These are phyloP conservation scores for Tolypocladium paradoxum DNA, from an alignment of 2,329 filamentous ascomycete genomes.

Conservation along the genomic window DNA sequence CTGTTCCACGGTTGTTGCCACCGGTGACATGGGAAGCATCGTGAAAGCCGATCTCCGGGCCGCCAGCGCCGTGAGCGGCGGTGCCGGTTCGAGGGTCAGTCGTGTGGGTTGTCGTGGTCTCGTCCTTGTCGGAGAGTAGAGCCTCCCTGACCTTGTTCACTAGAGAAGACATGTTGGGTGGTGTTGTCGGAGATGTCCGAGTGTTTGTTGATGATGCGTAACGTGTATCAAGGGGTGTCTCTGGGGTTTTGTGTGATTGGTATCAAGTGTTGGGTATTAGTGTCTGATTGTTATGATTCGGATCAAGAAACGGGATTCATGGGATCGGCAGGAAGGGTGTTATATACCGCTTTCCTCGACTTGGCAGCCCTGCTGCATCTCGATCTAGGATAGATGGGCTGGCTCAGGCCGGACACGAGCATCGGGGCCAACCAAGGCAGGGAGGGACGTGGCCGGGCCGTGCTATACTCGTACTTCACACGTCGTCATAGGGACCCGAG, in stretches of 20 bases:
- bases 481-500: background rate
- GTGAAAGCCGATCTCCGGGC: constrained; percentile 10
- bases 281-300: background rate
- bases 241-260: background rate
- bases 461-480: background rate
- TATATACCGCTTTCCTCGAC: background rate
- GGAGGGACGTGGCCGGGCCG: background rate
- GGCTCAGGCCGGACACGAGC: background rate
- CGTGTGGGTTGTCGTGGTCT: constrained; percentile 25
- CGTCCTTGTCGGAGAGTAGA: constrained; percentile 31
- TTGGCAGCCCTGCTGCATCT: background rate
- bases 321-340: background rate
- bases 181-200: background rate
- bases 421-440: background rate
- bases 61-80: constrained; percentile 22
- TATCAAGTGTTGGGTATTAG: background rate
- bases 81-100: constrained; percentile 40
- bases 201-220: constrained; percentile 2
- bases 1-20: constrained; percentile 9
- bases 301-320: background rate
- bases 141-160: constrained; percentile 51
- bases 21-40: constrained; percentile 25
- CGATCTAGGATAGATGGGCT: background rate
- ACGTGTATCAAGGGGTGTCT: background rate
- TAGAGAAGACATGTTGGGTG: constrained; percentile 41